Percentiles rank a stretch among this genome's conserved stretches.
Conservation (phyloP, 1,284 basidiomycete genomes). For the Apiotrichum akiyoshidainum region DNA sequence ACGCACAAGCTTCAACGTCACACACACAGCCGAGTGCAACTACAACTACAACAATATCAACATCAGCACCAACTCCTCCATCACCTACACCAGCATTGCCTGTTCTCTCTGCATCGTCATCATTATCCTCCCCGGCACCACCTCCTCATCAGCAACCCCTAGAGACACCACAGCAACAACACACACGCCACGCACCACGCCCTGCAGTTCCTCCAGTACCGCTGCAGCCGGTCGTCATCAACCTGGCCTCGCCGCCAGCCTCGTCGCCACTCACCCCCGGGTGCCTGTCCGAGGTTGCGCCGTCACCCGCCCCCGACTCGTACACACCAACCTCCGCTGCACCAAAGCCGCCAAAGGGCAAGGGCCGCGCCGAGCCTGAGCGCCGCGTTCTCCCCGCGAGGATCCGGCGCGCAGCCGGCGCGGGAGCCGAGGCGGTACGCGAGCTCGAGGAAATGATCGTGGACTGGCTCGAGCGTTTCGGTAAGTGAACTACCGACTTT, state of each 20-base stretch:
- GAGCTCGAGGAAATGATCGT: slow-evolving; percentile 78
- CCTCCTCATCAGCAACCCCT: too few species aligned
- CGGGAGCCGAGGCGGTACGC: slow-evolving; percentile 54
- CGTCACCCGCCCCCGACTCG: not conserved
- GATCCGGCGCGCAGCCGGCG: slow-evolving; percentile 70
- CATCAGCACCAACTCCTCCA: not conserved
- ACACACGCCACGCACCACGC: too few species aligned
- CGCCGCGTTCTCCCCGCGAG: slow-evolving; percentile 76
- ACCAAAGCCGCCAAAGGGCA: slow-evolving; percentile 6
- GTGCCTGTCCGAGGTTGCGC: not conserved
- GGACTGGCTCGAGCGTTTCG: slow-evolving; percentile 70
- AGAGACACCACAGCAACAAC: too few species aligned
- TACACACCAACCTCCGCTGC: not conserved
- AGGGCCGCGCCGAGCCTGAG: slow-evolving; percentile 44
- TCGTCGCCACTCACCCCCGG: not conserved
- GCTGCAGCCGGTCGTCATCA: not conserved
- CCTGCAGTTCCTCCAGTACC: too few species aligned
- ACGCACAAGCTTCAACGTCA: not conserved
- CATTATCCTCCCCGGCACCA: not conserved
- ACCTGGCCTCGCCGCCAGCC: not conserved
- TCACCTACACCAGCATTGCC: not conserved
- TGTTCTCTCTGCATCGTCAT: not conserved
- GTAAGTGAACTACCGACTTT: slow-evolving; percentile 56
- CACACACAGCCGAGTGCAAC: not conserved
- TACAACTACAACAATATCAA: not conserved